Evolutionary conservation across 805 yeast genomes (phyloP).

Genomic region (Priceomyces haplophilus): DNA sequence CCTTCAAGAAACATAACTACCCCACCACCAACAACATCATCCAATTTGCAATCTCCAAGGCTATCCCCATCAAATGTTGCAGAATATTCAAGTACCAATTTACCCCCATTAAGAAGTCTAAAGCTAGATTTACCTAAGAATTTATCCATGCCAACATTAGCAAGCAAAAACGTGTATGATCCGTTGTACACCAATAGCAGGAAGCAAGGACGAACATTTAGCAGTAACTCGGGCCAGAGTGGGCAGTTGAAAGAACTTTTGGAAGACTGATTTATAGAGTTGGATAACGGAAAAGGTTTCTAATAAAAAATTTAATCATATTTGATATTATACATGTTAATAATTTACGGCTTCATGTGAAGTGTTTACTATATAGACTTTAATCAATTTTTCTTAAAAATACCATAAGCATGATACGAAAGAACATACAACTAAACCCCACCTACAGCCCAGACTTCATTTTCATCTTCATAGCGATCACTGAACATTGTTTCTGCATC

Average conservation of each 20-base stretch:
- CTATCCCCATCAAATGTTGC: conserved; percentile 26
- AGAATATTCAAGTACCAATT: conserved; percentile 15
- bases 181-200: conserved; percentile 3
- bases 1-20: conserved; percentile 5
- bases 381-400: neutral
- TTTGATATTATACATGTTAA: conserved; percentile 1
- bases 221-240: conserved; percentile 19
- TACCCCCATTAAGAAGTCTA: conserved; percentile 51
- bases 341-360: neutral
- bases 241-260: conserved; percentile 15
- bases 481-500: conserved; percentile 81
- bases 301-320: neutral
- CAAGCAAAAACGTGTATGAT: conserved; percentile 6
- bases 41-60: conserved; percentile 21
- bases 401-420: neutral
- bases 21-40: conserved; percentile 9
- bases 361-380: neutral
- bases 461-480: conserved; percentile 82
- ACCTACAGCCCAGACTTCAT: conserved; percentile 87
- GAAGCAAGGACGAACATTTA: conserved; percentile 11
- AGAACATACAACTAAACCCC: conserved; percentile 44
- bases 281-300: neutral
- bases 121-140: conserved; percentile 50
- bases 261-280: conserved; percentile 12
- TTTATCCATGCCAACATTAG: conserved; percentile 23